Conservation (phyloP, 148 eudicot genomes). For the Arbutus unedo region DNA sequence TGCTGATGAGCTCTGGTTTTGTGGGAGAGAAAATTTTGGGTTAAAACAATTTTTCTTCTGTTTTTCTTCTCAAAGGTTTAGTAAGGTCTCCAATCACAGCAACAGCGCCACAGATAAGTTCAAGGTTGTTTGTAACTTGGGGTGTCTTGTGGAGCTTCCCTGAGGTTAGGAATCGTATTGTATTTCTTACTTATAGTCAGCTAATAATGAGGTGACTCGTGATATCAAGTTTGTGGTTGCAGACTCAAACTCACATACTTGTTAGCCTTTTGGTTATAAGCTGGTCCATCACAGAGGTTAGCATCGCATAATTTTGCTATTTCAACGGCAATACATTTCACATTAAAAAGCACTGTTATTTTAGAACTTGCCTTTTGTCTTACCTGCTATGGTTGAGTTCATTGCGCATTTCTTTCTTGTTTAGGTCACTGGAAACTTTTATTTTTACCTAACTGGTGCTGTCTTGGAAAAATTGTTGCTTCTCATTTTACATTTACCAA, state of each 20-base stretch:
- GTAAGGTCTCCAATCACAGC: slow-evolving; percentile 89
- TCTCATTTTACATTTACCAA: not conserved
- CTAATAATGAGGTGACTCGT: not conserved
- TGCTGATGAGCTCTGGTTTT: slow-evolving; percentile 12
- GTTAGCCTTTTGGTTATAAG: slow-evolving; percentile 86
- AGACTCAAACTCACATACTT: slow-evolving; percentile 65
- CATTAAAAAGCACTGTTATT: not conserved
- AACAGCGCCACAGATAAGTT: slow-evolving; percentile 81
- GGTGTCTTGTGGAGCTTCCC: slow-evolving; percentile 91
- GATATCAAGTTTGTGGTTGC: slow-evolving; percentile 27
- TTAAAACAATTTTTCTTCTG: not conserved
- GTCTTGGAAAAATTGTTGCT: not conserved
- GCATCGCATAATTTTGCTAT: not conserved
- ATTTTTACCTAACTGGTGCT: not conserved
- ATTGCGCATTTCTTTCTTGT: not conserved
- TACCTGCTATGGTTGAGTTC: not conserved
- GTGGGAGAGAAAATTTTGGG: not conserved
- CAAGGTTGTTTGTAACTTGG: slow-evolving; percentile 83
- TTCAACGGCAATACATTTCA: not conserved
- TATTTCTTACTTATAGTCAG: not conserved
- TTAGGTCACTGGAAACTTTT: not conserved
- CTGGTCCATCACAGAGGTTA: slow-evolving; percentile 90
- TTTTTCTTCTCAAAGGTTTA: slow-evolving; percentile 47
- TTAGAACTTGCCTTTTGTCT: not conserved
- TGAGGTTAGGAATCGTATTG: slow-evolving; percentile 41